These are phyloP conservation scores for Curvularia spicifera DNA, from an alignment of 2,329 filamentous ascomycete species.

Conservation along the genomic window DNA sequence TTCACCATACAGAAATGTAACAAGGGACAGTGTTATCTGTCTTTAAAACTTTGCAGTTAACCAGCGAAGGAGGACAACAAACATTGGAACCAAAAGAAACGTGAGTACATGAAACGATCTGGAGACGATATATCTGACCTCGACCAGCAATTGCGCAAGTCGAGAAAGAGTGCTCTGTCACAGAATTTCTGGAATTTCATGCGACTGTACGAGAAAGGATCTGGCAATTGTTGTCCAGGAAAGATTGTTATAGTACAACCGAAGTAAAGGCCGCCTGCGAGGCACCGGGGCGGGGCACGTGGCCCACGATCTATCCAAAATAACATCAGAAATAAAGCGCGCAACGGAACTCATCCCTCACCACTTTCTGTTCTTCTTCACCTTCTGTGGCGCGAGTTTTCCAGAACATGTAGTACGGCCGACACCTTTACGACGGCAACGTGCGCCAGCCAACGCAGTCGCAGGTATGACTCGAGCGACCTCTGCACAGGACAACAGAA, in stretches of 20 bases:
- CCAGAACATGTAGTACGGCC: background rate
- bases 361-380: background rate
- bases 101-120: background rate
- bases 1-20: background rate
- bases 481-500: conserved; percentile 11
- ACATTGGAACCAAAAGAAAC: background rate
- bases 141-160: background rate
- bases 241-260: background rate
- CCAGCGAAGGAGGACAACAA: background rate
- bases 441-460: background rate
- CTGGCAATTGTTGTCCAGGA: background rate
- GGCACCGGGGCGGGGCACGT: conserved; percentile 1
- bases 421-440: no score
- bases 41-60: background rate
- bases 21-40: background rate
- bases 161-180: background rate
- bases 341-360: background rate
- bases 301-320: background rate
- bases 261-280: background rate
- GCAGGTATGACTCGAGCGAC: conserved; percentile 2
- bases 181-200: background rate
- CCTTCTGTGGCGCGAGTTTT: no score
- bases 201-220: background rate
- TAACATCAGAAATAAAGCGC: background rate
- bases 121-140: background rate